These are phyloP conservation scores for Linnemannia hyalina DNA, from an alignment of 192 early-diverging fungal genomes.

Conservation along the genomic window DNA sequence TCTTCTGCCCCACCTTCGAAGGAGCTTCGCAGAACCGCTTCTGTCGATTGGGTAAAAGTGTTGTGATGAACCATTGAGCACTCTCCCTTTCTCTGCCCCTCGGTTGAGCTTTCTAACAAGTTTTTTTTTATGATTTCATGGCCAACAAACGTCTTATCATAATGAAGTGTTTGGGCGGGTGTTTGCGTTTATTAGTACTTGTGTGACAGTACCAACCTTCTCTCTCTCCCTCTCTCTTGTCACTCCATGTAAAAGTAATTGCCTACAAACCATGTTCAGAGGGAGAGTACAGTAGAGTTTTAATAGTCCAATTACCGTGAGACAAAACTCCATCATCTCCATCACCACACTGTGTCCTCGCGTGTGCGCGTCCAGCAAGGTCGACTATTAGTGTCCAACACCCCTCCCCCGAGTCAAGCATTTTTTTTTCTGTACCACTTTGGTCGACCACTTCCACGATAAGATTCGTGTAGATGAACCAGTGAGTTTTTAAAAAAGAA, in stretches of 20 bases:
- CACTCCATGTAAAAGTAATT: not conserved
- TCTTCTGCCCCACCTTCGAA: not conserved
- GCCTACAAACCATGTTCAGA: not conserved
- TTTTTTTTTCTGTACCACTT: not conserved
- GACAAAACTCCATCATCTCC: not conserved
- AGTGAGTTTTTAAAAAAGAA: not conserved
- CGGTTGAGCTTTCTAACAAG: not conserved
- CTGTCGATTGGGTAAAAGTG: not conserved
- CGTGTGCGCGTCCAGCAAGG: not conserved
- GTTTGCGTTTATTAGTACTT: not conserved
- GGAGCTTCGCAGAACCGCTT: not conserved
- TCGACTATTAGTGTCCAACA: not conserved
- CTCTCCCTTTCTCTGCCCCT: no score
- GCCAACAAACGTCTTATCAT: not conserved
- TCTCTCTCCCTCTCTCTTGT: no score
- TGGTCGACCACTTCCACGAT: not conserved
- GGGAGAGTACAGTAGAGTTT: not conserved
- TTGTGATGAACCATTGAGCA: not conserved
- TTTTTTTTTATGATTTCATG: not conserved
- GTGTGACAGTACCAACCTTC: not conserved
- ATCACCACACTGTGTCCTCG: not conserved
- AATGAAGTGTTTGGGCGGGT: not conserved
- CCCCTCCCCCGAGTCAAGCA: constrained; percentile 4
- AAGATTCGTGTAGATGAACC: not conserved
- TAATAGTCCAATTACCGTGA: not conserved